Evolutionary conservation across 768 basidiomycete species (phyloP), one percentile per base, ranked within the genome.

Genomic region (Rhizopogon salebrosus): DNA sequence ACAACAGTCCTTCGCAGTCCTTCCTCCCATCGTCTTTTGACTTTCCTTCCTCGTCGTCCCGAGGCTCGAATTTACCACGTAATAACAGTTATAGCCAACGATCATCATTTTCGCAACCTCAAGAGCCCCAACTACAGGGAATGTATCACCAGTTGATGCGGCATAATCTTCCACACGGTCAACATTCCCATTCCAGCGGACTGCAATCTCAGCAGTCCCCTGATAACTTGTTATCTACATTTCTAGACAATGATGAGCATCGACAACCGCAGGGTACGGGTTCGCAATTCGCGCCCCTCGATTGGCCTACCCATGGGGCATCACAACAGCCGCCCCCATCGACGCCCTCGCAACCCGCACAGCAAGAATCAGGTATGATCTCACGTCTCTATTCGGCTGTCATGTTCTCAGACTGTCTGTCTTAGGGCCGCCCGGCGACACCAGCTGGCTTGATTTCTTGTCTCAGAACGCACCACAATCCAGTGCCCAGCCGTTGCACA

Each of bases 361-460:
- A 57, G 26, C 64, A 70, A 41, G 62, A 64, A 46, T 53, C 61
- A 50, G 64, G 65, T 64, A 40, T 14, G 59, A 41, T 37, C 7
- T 36, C 2, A 10, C 10, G 20, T 36, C 14, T 3, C 9, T 36
- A 22, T n/a, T 6, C 6, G 4, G 5, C 13, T 16, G n/a, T 31
- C 27, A 23, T 24, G 11, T 41, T 35, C 54, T 58, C 39, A 58
- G 16, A 24, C 11, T 1, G 39, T 16, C 11, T 1, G 36, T 13
- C 14, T 29, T 34, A 67, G 65, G 59, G 36, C 62, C 64, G 29
- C 46, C 69, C 18, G 62, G 60, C 11, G 70, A 69, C n/a, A 56
- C 70, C 3, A 62, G 51, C 29, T 69, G 68, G 68, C 61, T 69
- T 31, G 68, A 69, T 36, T 69, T 70, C 35, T 36, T 69, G 41